Conservation (phyloP, 805 yeast species). For the Yamadazyma sp. region DNA sequence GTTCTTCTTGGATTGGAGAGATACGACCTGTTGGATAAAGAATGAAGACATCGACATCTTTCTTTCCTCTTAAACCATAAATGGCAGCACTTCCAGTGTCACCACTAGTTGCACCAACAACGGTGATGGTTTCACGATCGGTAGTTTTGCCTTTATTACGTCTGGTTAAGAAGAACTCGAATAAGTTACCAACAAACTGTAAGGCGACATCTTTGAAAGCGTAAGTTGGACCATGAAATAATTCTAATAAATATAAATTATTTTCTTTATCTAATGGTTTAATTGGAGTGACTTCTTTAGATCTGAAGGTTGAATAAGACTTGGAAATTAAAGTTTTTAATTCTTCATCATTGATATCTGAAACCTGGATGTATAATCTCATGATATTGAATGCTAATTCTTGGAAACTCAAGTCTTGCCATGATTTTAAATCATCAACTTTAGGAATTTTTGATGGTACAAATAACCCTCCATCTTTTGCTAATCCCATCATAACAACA, state of each 20-base stretch:
- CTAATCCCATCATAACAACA: conserved; percentile 85
- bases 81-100: conserved; percentile 99
- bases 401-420: conserved; percentile 77
- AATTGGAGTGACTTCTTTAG: conserved; percentile 85
- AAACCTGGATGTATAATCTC: conserved; percentile 68
- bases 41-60: conserved; percentile 96
- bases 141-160: conserved; percentile 55
- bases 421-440: conserved; percentile 51
- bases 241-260: conserved; percentile 73
- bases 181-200: conserved; percentile 95
- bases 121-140: conserved; percentile 79
- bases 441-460: conserved; percentile 81
- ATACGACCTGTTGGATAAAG: conserved; percentile 96
- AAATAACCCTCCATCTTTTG: conserved; percentile 95
- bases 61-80: conserved; percentile 94
- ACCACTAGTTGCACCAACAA: conserved; percentile 98
- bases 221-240: conserved; percentile 98
- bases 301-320: conserved; percentile 89
- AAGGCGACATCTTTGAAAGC: conserved; percentile 99
- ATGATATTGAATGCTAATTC: conserved; percentile 85
- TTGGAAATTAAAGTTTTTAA: conserved; percentile 57
- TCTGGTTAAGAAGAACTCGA: conserved; percentile 85
- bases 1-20: conserved; percentile 96
- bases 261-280: conserved; percentile 52
- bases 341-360: conserved; percentile 73